These are phyloP conservation scores for Cairneyella variabilis DNA, from an alignment of 495 filamentous ascomycete genomes.

Conservation along the genomic window DNA sequence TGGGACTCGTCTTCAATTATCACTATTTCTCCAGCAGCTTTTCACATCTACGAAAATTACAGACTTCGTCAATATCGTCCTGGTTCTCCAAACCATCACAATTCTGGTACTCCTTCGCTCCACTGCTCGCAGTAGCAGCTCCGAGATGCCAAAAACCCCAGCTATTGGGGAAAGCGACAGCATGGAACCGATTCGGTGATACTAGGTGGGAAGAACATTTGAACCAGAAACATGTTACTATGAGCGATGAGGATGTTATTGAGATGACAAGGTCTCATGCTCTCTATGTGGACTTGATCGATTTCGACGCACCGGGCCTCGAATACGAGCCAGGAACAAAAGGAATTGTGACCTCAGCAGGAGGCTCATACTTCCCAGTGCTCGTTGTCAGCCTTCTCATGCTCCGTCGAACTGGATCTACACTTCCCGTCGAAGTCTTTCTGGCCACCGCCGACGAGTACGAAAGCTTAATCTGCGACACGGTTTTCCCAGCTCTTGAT, in stretches of 20 bases:
- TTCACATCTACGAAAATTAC: background rate
- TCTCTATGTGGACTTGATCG: conserved; percentile 37
- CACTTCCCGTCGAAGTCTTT: conserved; percentile 55
- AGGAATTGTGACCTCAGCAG: conserved; percentile 48
- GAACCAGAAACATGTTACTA: background rate
- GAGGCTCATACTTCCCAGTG: conserved; percentile 27
- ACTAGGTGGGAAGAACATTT: background rate
- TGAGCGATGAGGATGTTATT: background rate
- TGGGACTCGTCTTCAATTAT: background rate
- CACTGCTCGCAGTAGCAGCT: background rate
- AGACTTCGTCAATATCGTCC: too few species aligned
- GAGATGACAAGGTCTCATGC: conserved; percentile 29
- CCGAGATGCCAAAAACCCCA: background rate
- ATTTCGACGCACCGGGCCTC: conserved; percentile 32
- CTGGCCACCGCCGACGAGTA: conserved; percentile 47
- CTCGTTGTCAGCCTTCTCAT: conserved; percentile 49
- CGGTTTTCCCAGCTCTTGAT: conserved; percentile 44
- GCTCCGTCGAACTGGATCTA: conserved; percentile 53
- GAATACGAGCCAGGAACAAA: conserved; percentile 43
- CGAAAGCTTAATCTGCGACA: conserved; percentile 48
- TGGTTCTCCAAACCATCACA: background rate
- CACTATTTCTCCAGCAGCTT: background rate
- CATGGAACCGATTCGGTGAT: background rate
- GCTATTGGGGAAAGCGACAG: background rate
- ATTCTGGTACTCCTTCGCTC: background rate